Evolutionary conservation across 768 basidiomycete genomes (phyloP).

Genomic region (Pulveroboletus sp.): DNA sequence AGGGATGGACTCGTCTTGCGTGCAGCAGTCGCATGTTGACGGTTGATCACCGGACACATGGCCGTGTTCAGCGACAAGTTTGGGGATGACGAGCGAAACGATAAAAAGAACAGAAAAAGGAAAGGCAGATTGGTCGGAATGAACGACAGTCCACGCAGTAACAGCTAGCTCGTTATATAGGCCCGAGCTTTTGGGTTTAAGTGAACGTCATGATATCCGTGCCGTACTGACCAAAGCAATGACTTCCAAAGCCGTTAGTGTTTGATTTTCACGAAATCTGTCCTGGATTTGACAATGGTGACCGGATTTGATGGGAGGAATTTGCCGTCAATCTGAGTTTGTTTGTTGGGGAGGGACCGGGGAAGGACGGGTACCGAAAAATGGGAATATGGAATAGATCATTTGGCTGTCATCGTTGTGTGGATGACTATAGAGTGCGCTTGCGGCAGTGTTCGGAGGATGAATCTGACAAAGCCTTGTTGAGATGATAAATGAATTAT

Average conservation of each 20-base stretch:
- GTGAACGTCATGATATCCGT: background rate
- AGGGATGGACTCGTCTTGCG: conserved; percentile 20
- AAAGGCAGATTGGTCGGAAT: too few relatives aligned
- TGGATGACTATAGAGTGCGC: background rate
- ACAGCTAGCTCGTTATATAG: conserved; percentile 12
- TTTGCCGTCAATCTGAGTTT: background rate
- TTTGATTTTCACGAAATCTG: background rate
- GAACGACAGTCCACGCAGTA: background rate
- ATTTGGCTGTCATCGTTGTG: background rate
- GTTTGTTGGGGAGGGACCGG: background rate
- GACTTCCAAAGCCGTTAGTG: background rate
- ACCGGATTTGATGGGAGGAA: conserved; percentile 1
- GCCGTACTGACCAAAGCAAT: background rate
- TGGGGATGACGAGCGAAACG: background rate
- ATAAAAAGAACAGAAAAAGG: too few relatives aligned
- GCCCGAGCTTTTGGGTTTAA: background rate
- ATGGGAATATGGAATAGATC: background rate
- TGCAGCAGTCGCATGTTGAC: background rate
- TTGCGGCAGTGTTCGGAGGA: too few relatives aligned
- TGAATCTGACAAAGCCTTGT: conserved; percentile 5
- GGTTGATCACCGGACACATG: conserved; percentile 2
- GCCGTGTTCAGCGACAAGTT: background rate
- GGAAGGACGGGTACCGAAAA: background rate
- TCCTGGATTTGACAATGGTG: background rate
- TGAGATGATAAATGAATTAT: background rate